Evolutionary conservation across 208 protist genomes (phyloP), one percentile per base, ranked within the genome.

Genomic region (Wallacemonas sp.): DNA sequence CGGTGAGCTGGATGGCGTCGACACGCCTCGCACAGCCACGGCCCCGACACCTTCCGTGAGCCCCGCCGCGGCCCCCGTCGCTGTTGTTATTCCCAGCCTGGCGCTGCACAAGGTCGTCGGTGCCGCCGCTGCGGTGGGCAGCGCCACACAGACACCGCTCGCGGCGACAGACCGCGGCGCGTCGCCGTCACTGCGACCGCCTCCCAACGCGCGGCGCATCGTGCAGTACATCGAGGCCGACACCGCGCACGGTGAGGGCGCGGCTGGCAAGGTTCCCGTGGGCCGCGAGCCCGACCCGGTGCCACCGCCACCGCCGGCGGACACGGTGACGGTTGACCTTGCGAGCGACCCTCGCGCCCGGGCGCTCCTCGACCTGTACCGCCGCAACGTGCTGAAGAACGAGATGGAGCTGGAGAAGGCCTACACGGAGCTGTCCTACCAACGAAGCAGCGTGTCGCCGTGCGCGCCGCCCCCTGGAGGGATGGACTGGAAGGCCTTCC

Each of bases 351-450:
- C 55, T 9, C 55, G 38, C n/a, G 55, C 55, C 9, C 39, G 30
- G 26, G 34, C 55, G 12, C 36, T 62, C 37, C 55, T 62, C 33
- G 38, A 62, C n/a, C 50, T 57, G 15, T 57, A 57, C n/a, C 50
- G 50, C 26, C 50, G 50, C 32, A 57, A 57, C 32, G 50, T 57
- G 13, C 32, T 57, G 12, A 34, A 37, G 29, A 57, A 57, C 27
- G 55, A 62, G 55, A 30, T 48, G 55, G 55, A 62, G 55, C 59
- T 72, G 26, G 74, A 69, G 63, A 15, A 65, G 38, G 68, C 65
- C 30, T 76, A 68, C 61, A 75, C 64, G 60, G 74, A 76, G 65
- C 53, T 69, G 58, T 71, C 65, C 19, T 72, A 41, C 39, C 29
- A 57, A 2, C 68, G 61, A 34, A 76, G 68, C 53, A 72, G 57